Evolutionary conservation across 2,329 filamentous ascomycete species (phyloP).

Genomic region (Aspergillus texensis): DNA sequence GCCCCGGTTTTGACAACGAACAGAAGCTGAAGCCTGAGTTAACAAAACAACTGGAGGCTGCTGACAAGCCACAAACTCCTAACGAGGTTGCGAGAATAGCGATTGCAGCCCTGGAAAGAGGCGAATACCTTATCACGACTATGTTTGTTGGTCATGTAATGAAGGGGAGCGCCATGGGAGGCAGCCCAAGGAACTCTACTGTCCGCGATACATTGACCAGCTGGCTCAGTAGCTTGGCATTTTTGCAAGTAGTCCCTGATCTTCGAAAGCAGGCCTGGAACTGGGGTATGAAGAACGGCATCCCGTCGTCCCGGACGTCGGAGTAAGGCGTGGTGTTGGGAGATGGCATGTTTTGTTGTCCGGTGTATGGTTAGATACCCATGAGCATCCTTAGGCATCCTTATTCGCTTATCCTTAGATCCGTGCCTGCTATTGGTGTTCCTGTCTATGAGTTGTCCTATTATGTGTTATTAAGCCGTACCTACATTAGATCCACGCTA

Average conservation of each 20-base stretch:
- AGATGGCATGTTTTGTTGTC: conserved; percentile 17
- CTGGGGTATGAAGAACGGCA: conserved; percentile 60
- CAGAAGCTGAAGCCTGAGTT: conserved; percentile 77
- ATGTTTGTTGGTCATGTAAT: conserved; percentile 72
- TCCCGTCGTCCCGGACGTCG: conserved; percentile 27
- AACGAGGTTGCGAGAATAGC: conserved; percentile 73
- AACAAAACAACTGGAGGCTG: conserved; percentile 76
- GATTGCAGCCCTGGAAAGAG: conserved; percentile 75
- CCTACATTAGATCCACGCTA: background rate
- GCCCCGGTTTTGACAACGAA: conserved; percentile 74
- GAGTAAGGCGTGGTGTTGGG: conserved; percentile 12
- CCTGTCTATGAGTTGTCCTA: conserved; percentile 9
- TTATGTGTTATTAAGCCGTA: background rate
- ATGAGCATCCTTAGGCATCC: conserved; percentile 15
- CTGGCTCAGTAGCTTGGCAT: conserved; percentile 57
- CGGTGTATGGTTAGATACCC: conserved; percentile 34
- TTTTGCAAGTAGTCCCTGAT: conserved; percentile 61
- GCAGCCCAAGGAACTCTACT: conserved; percentile 56
- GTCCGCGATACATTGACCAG: conserved; percentile 58
- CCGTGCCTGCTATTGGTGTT: conserved; percentile 11
- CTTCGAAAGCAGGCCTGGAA: conserved; percentile 59
- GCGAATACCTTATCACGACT: conserved; percentile 78
- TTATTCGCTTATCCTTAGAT: conserved; percentile 16
- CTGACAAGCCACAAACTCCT: conserved; percentile 77
- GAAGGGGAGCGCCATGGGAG: conserved; percentile 60